Evolutionary conservation across 805 yeast genomes (phyloP), one percentile per base, ranked within the genome.

Genomic region (Metschnikowia baotianmanensis): DNA sequence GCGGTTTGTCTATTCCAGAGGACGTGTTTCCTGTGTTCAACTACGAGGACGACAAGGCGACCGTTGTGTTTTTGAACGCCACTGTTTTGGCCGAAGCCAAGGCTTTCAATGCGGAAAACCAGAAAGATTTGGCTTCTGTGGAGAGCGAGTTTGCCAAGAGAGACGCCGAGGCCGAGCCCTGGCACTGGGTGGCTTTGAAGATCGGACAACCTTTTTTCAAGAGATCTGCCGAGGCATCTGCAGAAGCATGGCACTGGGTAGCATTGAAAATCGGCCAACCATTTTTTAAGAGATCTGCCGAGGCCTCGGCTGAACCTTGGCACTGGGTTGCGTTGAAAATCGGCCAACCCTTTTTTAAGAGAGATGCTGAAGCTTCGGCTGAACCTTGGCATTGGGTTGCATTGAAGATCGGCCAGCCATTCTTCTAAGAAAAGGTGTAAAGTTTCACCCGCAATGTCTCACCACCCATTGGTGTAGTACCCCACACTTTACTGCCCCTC

Each of bases 21-120:
- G 51, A 46, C 10, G 44, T 44, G 15, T 36, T 29, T 20, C 50
- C 50, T 10, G 37, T 48, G 17, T 34, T 45, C 25, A 33, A 36
- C 28, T 36, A 36, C 28, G 43, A 42, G 30, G 37, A 42, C 21
- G 30, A 36, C n/a, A 37, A 42, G 10, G 21, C 40, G 3, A 27
- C 40, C 10, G 30, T 48, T 26, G 38, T 48, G 21, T 39, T 48
- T 28, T 42, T 48, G 36, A 48, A 48, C 40, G 31, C 42, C 38
- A 48, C 52, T n/a, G 27, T 42, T 15, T 35, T 48, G 46, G 47
- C 38, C 6, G 35, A 43, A 22, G 50, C 45, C n/a, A 42, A 48
- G 23, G 38, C 38, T 6, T 27, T 24, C 12, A 21, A 31, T 21
- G 26, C 21, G 5, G 19, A 39, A 11, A 13, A 11, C 13, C 1